Evolutionary conservation across 2,329 filamentous ascomycete genomes (phyloP).

Genomic region (Penicillium hordei): DNA sequence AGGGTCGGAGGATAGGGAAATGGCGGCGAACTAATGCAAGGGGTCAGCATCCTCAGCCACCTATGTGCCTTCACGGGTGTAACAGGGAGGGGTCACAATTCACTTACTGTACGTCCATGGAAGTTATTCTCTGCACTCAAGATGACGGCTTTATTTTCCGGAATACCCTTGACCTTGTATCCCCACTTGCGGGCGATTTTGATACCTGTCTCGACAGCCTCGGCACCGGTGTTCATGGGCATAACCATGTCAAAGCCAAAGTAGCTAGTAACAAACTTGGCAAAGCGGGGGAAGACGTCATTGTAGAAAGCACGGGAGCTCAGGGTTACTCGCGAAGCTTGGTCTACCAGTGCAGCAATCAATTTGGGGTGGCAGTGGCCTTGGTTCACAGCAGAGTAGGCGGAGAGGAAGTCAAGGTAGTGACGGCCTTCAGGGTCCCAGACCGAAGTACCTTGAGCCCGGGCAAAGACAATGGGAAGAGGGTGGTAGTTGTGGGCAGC

Average conservation of each 20-base stretch:
- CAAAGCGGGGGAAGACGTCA: conserved; percentile 95
- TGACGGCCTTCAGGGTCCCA: conserved; percentile 97
- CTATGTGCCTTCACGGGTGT: neutral
- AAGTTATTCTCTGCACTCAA: conserved; percentile 90
- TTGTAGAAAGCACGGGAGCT: conserved; percentile 97
- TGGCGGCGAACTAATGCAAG: conserved; percentile 73
- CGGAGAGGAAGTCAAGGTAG: conserved; percentile 96
- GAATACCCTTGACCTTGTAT: conserved; percentile 92
- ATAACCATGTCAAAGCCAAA: conserved; percentile 98
- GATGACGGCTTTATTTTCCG: conserved; percentile 77
- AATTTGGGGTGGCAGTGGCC: conserved; percentile 97
- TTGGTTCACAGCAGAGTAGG: conserved; percentile 97
- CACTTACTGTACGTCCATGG: conserved; percentile 84
- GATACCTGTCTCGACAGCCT: conserved; percentile 92
- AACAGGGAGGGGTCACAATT: conserved; percentile 3
- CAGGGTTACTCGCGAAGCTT: conserved; percentile 84
- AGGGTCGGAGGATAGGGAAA: conserved; percentile 91
- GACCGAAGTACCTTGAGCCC: conserved; percentile 79
- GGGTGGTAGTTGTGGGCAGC: conserved; percentile 99
- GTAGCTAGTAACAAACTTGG: conserved; percentile 81
- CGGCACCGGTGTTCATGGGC: conserved; percentile 97
- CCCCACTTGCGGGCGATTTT: conserved; percentile 98
- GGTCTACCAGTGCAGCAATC: conserved; percentile 83
- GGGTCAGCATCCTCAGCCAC: conserved; percentile 3
- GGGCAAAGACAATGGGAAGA: conserved; percentile 87